Evolutionary conservation across 2,329 filamentous ascomycete genomes (phyloP), one percentile per base, ranked within the genome.

Genomic region (Basipetospora chlamydospora): DNA sequence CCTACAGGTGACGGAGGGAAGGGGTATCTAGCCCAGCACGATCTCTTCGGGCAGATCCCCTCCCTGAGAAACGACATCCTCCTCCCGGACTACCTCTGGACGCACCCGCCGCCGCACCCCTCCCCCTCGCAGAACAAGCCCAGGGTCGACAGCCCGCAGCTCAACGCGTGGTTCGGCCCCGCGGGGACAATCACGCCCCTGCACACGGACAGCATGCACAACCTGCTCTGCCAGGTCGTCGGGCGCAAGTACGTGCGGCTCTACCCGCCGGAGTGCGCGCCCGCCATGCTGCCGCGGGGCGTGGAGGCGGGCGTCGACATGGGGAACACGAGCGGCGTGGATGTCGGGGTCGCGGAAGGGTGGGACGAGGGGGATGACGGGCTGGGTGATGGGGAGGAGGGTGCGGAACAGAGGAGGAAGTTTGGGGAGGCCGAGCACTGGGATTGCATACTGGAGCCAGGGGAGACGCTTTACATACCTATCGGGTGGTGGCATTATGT

Each of bases 401-500:
- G 58, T 2, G 54, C 56, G 31, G 49, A 50, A 12, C 53, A 58
- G 52, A 61, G 40, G 46, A 50, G 34, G 48, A 58, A 57, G 0
- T 82, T 92, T 44, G 54, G 54, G 33, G 54, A 65, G 1, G 64
- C 81, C 2, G 61, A 69, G 37, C 88, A 80, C 50, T 58, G 81
- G 23, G 90, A 98, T 49, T 77, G 77, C 39, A 68, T 96, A 2
- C 59, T 98, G 5, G 73, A 69, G 21, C 79, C 81, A 1, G 90
- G 88, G 0, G 86, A 98, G 37, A 80, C 77, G 44, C 53, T 98
- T 37, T 90, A 94, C 52, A 83, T 98, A 37, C 90, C 90, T 0
- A 68, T 84, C 5, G 90, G 88, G 1, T 98, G 90, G 88, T 98
- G 90, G 90, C 90, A 98, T 62, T 96, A 95, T 56, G 83, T 96